Percentiles rank a stretch among this genome's conserved stretches.
These are phyloP conservation scores for Pyrenophora teres DNA, from an alignment of 2,329 filamentous ascomycete species.

Conservation along the genomic window DNA sequence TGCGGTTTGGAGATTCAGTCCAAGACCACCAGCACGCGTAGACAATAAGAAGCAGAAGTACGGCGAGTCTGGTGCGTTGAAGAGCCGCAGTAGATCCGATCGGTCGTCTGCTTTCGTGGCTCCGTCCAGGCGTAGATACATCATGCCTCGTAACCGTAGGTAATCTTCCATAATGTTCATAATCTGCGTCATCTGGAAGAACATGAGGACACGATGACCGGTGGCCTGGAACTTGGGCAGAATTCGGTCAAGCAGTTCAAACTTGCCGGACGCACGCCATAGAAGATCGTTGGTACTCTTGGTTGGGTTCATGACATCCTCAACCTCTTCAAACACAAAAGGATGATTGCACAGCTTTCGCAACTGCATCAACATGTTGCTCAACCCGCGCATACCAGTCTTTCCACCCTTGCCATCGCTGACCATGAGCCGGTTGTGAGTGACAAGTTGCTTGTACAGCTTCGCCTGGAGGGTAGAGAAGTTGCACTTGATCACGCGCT, in stretches of 20 bases:
- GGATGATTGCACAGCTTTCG: slow-evolving; percentile 99
- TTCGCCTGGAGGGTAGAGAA: slow-evolving; percentile 93
- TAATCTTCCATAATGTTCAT: slow-evolving; percentile 99
- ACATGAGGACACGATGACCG: slow-evolving; percentile 96
- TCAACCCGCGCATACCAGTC: slow-evolving; percentile 89
- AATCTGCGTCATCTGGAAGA: slow-evolving; percentile 99
- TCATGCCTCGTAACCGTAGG: slow-evolving; percentile 77
- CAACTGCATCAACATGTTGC: slow-evolving; percentile 99
- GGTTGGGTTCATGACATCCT: slow-evolving; percentile 94
- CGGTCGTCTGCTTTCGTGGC: slow-evolving; percentile 98
- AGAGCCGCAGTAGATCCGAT: slow-evolving; percentile 83
- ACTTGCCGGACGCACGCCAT: slow-evolving; percentile 96
- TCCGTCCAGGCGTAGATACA: slow-evolving; percentile 91
- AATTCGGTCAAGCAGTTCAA: slow-evolving; percentile 90
- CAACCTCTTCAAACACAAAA: slow-evolving; percentile 97
- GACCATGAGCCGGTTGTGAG: slow-evolving; percentile 90
- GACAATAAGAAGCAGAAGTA: slow-evolving; percentile 99
- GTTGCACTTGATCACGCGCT: slow-evolving; percentile 99
- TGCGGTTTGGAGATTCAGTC: slow-evolving; percentile 94
- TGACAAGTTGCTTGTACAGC: slow-evolving; percentile 96
- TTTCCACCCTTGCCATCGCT: slow-evolving; percentile 95
- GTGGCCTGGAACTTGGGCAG: slow-evolving; percentile 91
- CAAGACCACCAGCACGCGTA: slow-evolving; percentile 95
- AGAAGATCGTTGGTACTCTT: slow-evolving; percentile 88
- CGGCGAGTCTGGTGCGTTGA: slow-evolving; percentile 86